These are phyloP conservation scores for Effrenium voratum DNA, from an alignment of 73 alveolate genomes.

Conservation along the genomic window DNA sequence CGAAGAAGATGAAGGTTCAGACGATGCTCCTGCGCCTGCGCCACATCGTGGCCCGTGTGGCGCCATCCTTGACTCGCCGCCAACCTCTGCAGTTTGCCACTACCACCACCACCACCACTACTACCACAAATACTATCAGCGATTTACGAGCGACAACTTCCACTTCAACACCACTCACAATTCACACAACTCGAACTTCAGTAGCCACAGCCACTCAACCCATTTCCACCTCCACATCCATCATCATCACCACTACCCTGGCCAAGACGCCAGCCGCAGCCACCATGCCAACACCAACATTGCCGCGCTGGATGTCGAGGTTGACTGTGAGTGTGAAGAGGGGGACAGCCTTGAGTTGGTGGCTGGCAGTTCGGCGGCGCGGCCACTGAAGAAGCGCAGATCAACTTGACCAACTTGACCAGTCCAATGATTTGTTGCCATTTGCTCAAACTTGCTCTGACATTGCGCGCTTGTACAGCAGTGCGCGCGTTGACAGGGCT, in stretches of 20 bases:
- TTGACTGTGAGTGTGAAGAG: neutral
- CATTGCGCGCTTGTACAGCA: too few relatives aligned
- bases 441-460: too few relatives aligned
- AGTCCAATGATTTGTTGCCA: too few relatives aligned
- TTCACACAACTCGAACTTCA: neutral
- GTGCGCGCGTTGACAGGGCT: too few relatives aligned
- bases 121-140: neutral
- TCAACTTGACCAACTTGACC: too few relatives aligned
- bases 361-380: neutral
- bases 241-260: neutral
- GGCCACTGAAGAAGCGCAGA: too few relatives aligned
- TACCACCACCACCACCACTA: neutral
- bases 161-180: neutral
- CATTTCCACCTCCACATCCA: neutral
- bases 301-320: neutral
- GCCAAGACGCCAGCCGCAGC: too few relatives aligned
- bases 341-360: neutral
- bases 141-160: neutral
- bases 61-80: neutral
- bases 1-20: too few relatives aligned
- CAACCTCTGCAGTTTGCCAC: neutral
- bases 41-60: neutral
- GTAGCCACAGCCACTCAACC: neutral
- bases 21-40: too few relatives aligned
- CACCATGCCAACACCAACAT: neutral